Evolutionary conservation across 108 stramenopile species (phyloP).

Genomic region (Cylindrotheca closterium): DNA sequence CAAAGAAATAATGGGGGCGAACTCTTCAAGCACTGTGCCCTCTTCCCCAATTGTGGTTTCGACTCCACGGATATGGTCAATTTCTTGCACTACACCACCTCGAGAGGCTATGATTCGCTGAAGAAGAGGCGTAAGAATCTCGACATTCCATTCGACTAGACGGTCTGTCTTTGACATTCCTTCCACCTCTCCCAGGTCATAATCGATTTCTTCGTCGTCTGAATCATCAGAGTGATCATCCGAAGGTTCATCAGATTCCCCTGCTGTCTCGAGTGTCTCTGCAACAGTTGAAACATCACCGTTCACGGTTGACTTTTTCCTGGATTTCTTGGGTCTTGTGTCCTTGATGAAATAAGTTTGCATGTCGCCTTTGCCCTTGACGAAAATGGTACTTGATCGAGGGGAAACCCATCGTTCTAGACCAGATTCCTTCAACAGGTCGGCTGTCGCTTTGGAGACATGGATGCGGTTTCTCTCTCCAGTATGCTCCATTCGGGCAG

Average conservation of each 20-base stretch:
- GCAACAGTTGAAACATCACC: not conserved
- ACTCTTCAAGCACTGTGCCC: conserved; percentile 5
- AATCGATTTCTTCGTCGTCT: not conserved
- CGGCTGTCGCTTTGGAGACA: conserved; percentile 1
- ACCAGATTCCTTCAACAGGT: not conserved
- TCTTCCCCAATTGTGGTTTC: not conserved
- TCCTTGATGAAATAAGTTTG: conserved; percentile 2
- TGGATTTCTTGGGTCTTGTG: not conserved
- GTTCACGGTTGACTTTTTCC: not conserved
- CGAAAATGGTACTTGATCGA: not conserved
- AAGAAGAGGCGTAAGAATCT: conserved; percentile 1
- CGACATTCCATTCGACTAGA: conserved; percentile 20
- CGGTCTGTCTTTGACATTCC: conserved; percentile 2
- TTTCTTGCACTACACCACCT: not conserved
- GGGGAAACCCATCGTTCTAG: not conserved
- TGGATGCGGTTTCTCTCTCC: conserved; percentile 2
- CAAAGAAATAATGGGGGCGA: not conserved
- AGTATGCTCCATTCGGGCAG: conserved; percentile 1
- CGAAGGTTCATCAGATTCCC: too few relatives aligned
- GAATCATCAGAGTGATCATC: not conserved
- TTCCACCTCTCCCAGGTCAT: not conserved
- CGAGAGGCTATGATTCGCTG: conserved; percentile 4
- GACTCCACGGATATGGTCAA: not conserved
- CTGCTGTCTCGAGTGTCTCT: too few relatives aligned
- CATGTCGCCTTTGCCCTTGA: conserved; percentile 4